A percentile compares a stretch with the other conserved stretches of the same genome.
Evolutionary conservation across 2,329 filamentous ascomycete genomes (phyloP).

Genomic region (Westerdykella aurantiaca): DNA sequence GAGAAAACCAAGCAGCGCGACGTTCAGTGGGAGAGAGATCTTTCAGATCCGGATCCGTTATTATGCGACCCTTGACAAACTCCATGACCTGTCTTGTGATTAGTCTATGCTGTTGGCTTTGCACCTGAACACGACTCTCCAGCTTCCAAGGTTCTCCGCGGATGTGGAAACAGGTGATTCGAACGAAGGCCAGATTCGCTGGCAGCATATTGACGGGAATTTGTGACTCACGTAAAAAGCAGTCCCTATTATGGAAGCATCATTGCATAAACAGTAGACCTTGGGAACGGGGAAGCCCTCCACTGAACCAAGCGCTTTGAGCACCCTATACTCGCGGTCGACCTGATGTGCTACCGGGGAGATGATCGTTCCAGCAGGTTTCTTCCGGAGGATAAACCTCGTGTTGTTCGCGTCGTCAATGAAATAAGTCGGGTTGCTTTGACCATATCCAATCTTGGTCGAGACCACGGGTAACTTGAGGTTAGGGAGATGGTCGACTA

Average conservation of each 20-base stretch:
- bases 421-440: constrained; percentile 95
- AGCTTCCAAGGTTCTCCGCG: not conserved
- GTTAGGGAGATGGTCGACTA: constrained; percentile 20
- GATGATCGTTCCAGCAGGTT: constrained; percentile 83
- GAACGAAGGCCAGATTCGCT: too few relatives aligned
- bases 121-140: too few relatives aligned
- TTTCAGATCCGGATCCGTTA: constrained; percentile 78
- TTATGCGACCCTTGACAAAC: constrained; percentile 86
- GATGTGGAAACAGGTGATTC: too few relatives aligned
- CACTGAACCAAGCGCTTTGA: constrained; percentile 64
- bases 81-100: constrained; percentile 62
- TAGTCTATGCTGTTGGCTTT: not conserved
- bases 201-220: not conserved
- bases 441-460: constrained; percentile 83
- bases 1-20: constrained; percentile 38
- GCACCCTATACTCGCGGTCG: constrained; percentile 86
- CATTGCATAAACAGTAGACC: constrained; percentile 79
- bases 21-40: constrained; percentile 62
- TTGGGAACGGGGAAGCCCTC: constrained; percentile 84
- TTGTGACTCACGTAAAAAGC: constrained; percentile 62
- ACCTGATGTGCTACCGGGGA: constrained; percentile 93
- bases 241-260: constrained; percentile 71
- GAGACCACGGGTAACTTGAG: constrained; percentile 23
- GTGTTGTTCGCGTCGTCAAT: constrained; percentile 60
- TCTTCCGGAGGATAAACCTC: constrained; percentile 87